Evolutionary conservation across 495 filamentous ascomycete species (phyloP).

Genomic region (Corynascus novoguineensis): DNA sequence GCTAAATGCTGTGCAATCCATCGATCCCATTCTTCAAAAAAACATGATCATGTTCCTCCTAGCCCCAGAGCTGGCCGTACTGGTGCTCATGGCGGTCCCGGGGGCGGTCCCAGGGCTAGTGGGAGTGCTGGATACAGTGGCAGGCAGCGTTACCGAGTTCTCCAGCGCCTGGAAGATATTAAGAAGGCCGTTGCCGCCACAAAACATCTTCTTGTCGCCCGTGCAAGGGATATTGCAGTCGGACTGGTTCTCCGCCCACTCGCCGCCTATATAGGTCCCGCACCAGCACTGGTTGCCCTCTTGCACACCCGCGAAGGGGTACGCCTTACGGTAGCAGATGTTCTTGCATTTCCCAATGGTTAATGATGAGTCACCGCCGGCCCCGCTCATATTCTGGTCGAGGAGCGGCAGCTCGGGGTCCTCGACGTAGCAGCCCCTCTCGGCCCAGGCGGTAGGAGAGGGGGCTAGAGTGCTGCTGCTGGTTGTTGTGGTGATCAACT

Average conservation of each 20-base stretch:
- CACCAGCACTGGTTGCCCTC: conserved; percentile 8
- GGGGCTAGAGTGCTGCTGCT: not conserved
- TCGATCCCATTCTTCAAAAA: not conserved
- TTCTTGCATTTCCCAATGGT: not conserved
- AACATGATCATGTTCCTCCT: not conserved
- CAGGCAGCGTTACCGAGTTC: not conserved
- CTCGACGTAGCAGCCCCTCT: not conserved
- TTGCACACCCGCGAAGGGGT: not conserved
- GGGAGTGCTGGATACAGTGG: not conserved
- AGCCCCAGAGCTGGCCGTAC: not conserved
- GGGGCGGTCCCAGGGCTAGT: not conserved
- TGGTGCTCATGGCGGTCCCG: not conserved
- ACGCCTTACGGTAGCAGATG: not conserved
- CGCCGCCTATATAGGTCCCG: not conserved
- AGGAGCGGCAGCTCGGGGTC: not conserved
- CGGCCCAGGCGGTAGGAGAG: not conserved
- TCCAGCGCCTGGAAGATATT: not conserved
- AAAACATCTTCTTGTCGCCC: not conserved
- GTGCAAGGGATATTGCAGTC: not conserved
- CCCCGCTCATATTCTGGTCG: not conserved
- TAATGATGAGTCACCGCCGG: not conserved
- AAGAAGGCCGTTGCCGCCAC: not conserved
- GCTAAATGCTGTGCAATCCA: not conserved
- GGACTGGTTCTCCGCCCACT: not conserved
- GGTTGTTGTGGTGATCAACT: not conserved